A percentile compares a stretch with the other conserved stretches of the same genome.
Evolutionary conservation across 2,329 filamentous ascomycete species (phyloP).

Genomic region (Magnaporthiopsis poae): DNA sequence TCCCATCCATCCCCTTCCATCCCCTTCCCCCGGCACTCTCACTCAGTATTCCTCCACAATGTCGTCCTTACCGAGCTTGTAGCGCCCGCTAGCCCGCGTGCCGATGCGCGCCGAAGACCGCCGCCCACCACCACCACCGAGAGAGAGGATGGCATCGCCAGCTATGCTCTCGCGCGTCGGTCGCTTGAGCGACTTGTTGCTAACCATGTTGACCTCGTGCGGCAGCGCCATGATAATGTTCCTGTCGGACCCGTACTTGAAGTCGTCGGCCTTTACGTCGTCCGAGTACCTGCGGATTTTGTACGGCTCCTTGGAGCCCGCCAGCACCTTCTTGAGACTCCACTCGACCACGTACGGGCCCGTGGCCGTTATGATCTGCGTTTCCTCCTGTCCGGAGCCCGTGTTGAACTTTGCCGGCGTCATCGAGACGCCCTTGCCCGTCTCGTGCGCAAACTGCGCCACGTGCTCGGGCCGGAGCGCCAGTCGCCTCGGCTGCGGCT

Average conservation of each 20-base stretch:
- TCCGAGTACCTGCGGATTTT: slow-evolving; percentile 93
- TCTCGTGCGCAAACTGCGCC: slow-evolving; percentile 95
- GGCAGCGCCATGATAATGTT: slow-evolving; percentile 95
- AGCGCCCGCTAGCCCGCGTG: slow-evolving; percentile 47
- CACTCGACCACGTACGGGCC: slow-evolving; percentile 95
- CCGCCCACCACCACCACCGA: slow-evolving; percentile 25
- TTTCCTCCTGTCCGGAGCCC: slow-evolving; percentile 69
- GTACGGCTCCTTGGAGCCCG: slow-evolving; percentile 76
- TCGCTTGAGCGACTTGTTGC: slow-evolving; percentile 71
- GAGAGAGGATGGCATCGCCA: slow-evolving; percentile 35
- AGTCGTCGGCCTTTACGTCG: slow-evolving; percentile 95
- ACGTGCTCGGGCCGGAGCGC: slow-evolving; percentile 84
- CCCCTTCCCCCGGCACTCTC: no score
- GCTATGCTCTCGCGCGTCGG: slow-evolving; percentile 92
- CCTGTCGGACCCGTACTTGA: slow-evolving; percentile 93
- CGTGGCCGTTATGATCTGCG: slow-evolving; percentile 90
- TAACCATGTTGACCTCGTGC: slow-evolving; percentile 97
- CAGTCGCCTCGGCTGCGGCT: slow-evolving; percentile 84
- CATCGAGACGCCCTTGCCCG: slow-evolving; percentile 73
- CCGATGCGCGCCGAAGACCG: slow-evolving; percentile 43
- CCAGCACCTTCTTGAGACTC: slow-evolving; percentile 82
- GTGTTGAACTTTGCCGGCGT: slow-evolving; percentile 92
- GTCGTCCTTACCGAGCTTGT: slow-evolving; percentile 69
- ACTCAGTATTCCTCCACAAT: slow-evolving; percentile 63
- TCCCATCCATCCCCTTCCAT: neutral